Conservation (phyloP, 352 stramenopile species). For the Globisporangium mamillatum region DNA sequence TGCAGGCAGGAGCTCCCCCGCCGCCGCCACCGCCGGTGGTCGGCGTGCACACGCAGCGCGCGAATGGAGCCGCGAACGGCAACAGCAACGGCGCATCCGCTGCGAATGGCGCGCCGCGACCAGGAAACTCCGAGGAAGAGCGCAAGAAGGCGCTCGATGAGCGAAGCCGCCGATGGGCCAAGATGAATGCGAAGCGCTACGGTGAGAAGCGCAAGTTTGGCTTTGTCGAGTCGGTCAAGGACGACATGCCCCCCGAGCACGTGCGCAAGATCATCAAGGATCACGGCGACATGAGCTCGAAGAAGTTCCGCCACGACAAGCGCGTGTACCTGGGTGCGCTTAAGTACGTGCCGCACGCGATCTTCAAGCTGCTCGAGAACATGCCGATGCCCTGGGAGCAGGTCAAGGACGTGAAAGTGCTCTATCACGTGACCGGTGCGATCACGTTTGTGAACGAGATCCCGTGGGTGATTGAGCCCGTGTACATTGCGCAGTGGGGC, state of each 20-base stretch:
- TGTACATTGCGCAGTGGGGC: conserved; percentile 99
- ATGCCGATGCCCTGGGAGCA: conserved; percentile 99
- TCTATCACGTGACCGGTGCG: conserved; percentile 99
- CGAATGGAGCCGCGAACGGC: conserved; percentile 1
- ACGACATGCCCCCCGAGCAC: conserved; percentile 95
- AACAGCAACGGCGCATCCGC: neutral
- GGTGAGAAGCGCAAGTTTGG: conserved; percentile 93
- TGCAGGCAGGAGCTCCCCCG: conserved; percentile 15
- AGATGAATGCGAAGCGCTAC: conserved; percentile 94
- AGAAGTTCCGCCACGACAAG: conserved; percentile 99
- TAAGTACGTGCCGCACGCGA: conserved; percentile 99
- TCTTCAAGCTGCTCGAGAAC: conserved; percentile 99
- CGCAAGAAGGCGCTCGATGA: conserved; percentile 69
- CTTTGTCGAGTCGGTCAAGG: conserved; percentile 90
- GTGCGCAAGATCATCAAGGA: conserved; percentile 99
- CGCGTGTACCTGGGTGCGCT: conserved; percentile 98
- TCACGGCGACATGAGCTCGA: conserved; percentile 99
- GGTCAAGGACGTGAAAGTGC: conserved; percentile 98
- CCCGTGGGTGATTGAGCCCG: conserved; percentile 98
- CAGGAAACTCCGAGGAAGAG: conserved; percentile 46
- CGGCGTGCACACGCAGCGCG: conserved; percentile 13
- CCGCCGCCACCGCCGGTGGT: conserved; percentile 24
- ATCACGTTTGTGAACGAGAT: conserved; percentile 99
- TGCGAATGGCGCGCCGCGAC: conserved; percentile 14
- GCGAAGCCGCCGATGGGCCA: conserved; percentile 78